phyloP scores from a whole-genome alignment of 805 yeast species.

The Wickerhamomyces chaumierensis region DNA sequence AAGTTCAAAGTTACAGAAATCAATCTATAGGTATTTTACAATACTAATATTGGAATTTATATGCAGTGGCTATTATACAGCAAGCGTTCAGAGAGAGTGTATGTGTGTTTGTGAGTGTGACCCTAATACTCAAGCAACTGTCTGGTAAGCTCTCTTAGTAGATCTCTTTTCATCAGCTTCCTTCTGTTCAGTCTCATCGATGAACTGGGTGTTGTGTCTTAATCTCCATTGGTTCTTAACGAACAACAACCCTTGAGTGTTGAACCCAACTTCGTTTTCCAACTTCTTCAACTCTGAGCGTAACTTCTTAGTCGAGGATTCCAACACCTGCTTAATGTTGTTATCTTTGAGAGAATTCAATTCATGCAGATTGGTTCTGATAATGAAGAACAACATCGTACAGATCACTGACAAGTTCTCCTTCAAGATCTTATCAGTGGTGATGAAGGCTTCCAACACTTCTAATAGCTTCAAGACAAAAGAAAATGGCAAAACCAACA shows the following conservation, averaged over 20 bases:
- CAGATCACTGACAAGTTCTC: constrained; percentile 55
- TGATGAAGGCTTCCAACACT: constrained; percentile 70
- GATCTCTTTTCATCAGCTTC: constrained; percentile 42
- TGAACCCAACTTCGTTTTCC: constrained; percentile 62
- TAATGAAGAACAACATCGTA: constrained; percentile 63
- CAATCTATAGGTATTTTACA: too few relatives aligned
- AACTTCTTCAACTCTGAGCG: constrained; percentile 42
- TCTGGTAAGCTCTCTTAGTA: constrained; percentile 66
- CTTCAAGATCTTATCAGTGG: constrained; percentile 31
- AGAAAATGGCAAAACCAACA: constrained; percentile 83
- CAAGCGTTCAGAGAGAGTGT: too few relatives aligned
- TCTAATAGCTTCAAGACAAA: constrained; percentile 59
- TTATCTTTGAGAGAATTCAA: constrained; percentile 60
- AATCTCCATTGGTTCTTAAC: constrained; percentile 70
- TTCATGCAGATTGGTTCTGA: constrained; percentile 70
- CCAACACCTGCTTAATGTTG: constrained; percentile 49
- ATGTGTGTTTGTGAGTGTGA: too few relatives aligned
- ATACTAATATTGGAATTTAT: too few relatives aligned
- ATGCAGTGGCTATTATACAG: too few relatives aligned
- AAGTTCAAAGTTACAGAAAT: too few relatives aligned
- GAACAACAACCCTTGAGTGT: constrained; percentile 71
- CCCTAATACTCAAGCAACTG: constrained; percentile 19
- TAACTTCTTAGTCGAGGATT: constrained; percentile 49
- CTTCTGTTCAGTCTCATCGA: constrained; percentile 52
- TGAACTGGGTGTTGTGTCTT: constrained; percentile 61